Conservation (phyloP, 2,329 filamentous ascomycete species). For the Helminthosporium solani region DNA sequence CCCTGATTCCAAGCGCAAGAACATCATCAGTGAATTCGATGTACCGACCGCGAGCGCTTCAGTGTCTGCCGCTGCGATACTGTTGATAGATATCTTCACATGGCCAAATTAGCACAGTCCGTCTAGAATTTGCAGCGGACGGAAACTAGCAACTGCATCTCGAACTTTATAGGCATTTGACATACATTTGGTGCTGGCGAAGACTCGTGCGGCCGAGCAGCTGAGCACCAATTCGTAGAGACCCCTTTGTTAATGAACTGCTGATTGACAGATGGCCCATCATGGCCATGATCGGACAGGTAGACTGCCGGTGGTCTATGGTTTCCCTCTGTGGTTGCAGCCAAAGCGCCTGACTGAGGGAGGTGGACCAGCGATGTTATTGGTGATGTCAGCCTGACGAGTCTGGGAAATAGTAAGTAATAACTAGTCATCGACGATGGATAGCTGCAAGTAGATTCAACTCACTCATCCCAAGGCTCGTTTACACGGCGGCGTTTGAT, state of each 20-base stretch:
- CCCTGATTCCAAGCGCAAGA: constrained; percentile 20
- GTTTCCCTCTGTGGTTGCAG: constrained; percentile 32
- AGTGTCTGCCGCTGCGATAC: constrained; percentile 18
- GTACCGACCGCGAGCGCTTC: constrained; percentile 38
- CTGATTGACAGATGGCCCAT: constrained; percentile 29
- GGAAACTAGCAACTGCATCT: too few relatives aligned
- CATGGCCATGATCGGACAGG: constrained; percentile 25
- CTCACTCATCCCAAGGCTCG: constrained; percentile 1
- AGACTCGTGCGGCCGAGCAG: constrained; percentile 19
- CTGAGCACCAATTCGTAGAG: constrained; percentile 29
- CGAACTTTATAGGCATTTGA: too few relatives aligned
- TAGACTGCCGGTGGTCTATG: constrained; percentile 23
- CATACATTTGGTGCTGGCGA: too few relatives aligned
- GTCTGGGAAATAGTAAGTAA: background rate
- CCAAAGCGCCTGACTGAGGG: constrained; percentile 25
- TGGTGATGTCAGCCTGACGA: constrained; percentile 25
- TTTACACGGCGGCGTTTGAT: constrained; percentile 16
- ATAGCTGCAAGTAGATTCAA: background rate
- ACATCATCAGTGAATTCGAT: constrained; percentile 26
- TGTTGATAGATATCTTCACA: constrained; percentile 14
- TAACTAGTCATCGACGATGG: too few relatives aligned
- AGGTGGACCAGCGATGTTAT: constrained; percentile 34
- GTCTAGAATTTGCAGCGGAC: too few relatives aligned
- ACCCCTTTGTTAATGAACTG: constrained; percentile 28
- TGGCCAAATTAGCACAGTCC: too few relatives aligned